Evolutionary conservation across 495 filamentous ascomycete species (phyloP), one percentile per base, ranked within the genome.

Genomic region (Terfezia boudieri): DNA sequence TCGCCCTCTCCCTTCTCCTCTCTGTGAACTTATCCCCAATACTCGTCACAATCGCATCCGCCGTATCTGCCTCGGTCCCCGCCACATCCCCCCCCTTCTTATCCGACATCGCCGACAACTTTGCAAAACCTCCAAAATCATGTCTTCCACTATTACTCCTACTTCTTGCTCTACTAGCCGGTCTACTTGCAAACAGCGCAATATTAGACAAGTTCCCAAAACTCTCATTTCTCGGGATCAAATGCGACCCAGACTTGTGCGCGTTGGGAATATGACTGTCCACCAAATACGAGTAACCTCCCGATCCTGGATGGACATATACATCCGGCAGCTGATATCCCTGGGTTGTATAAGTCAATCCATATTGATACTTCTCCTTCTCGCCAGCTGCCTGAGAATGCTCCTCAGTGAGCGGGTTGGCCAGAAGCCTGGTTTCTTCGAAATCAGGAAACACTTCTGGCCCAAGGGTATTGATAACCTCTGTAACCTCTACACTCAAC

Each of bases 371-470:
- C 23, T 53, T 53, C 17, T 56, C 59, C 2, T 55, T 58, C 49
- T 55, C 52, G 12, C 59, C 59, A 48, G 57, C 59, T 9, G 59
- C 60, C 2, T 59, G 61, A 14, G 54, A 49, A 23, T 62, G 59
- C 1, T 59, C 61, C 32, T 57, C 57, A 8, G 56, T 53, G 38
- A 59, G 60, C 9, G 23, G 52, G 16, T 55, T 55, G 57, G 38
- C 20, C 22, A 46, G 55, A 37, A 52, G 56, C 46, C 53, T 20
- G 50, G 55, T 60, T 49, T 56, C 54, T 36, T 95, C 85, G 65
- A 96, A 99, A 68, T 99, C 90, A 10, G 86, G 86, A 71, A 90
- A 99, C 68, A 99, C 78, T 61, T 99, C 90, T 1, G 90, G 90
- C 0, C 92, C 90, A 36, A 96, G 76, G 8, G 83, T 86, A 69